phyloP scores from a whole-genome alignment of 164 flowering plant genomes.

The Stephania yunnanensis region DNA sequence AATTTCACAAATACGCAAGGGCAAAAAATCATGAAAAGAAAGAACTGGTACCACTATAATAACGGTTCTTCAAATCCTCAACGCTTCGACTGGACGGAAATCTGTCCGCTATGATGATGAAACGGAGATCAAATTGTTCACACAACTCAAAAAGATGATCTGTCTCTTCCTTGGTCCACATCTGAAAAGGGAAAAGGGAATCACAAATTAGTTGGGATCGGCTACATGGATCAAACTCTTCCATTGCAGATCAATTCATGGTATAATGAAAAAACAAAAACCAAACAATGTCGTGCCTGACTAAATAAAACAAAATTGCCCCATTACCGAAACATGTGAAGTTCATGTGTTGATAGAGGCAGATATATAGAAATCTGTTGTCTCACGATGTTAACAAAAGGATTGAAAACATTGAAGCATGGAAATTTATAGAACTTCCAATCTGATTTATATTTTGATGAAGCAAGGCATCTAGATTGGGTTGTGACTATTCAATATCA shows the following conservation, averaged over 20 bases:
- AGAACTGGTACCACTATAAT: slow-evolving; percentile 66
- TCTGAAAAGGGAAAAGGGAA: slow-evolving; percentile 27
- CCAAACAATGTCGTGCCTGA: neutral
- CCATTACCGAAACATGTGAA: neutral
- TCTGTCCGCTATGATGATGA: slow-evolving; percentile 85
- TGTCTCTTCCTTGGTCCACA: slow-evolving; percentile 95
- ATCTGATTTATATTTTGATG: neutral
- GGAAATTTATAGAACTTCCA: neutral
- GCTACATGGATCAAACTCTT: too few species aligned
- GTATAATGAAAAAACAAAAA: neutral
- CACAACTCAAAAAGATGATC: slow-evolving; percentile 89
- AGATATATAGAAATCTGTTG: neutral
- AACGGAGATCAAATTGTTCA: slow-evolving; percentile 85
- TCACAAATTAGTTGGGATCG: too few species aligned
- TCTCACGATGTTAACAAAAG: neutral
- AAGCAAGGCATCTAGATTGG: neutral
- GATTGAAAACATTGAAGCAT: neutral
- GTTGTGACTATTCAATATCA: neutral
- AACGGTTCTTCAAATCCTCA: slow-evolving; percentile 94
- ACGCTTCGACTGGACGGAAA: slow-evolving; percentile 70
- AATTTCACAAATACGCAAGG: neutral
- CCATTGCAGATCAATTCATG: neutral
- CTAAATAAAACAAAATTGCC: neutral
- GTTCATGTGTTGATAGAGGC: neutral
- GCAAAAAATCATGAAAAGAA: neutral